These are phyloP conservation scores for Plenodomus tracheiphilus DNA, from an alignment of 2,329 filamentous ascomycete species.

Conservation along the genomic window DNA sequence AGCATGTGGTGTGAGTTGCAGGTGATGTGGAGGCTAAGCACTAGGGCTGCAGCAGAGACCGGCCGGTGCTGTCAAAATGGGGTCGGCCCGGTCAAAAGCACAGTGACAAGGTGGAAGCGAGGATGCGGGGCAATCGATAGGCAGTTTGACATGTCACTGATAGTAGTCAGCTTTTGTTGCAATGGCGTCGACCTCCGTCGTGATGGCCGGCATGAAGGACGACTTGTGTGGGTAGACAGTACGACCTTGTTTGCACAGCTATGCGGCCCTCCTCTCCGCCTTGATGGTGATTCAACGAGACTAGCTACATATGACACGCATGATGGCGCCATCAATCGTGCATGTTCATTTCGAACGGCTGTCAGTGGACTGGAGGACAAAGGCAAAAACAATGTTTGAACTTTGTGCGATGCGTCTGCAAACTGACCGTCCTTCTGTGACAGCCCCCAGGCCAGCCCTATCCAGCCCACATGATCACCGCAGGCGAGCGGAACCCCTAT, in stretches of 20 bases:
- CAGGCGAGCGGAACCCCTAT: not conserved
- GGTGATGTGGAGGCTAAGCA: not conserved
- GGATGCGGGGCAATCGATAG: not conserved
- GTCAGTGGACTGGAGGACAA: no score
- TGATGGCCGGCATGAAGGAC: no score
- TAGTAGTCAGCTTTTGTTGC: no score
- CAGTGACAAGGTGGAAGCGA: not conserved
- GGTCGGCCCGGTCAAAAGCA: not conserved
- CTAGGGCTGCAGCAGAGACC: not conserved
- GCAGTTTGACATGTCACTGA: no score
- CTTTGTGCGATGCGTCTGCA: not conserved
- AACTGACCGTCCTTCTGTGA: not conserved
- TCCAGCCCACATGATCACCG: not conserved
- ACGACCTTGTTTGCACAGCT: not conserved
- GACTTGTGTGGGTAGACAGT: not conserved
- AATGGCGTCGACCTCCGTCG: no score
- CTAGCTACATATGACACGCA: not conserved
- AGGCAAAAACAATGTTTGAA: no score
- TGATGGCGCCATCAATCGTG: not conserved
- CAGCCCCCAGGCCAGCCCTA: no score
- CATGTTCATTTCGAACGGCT: not conserved
- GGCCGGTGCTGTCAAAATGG: not conserved
- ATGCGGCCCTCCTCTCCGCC: not conserved
- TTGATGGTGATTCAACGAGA: not conserved
- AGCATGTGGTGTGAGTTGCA: no score